These are phyloP conservation scores for Rosa rugosa DNA, from an alignment of 306 rosid species.

Conservation along the genomic window DNA sequence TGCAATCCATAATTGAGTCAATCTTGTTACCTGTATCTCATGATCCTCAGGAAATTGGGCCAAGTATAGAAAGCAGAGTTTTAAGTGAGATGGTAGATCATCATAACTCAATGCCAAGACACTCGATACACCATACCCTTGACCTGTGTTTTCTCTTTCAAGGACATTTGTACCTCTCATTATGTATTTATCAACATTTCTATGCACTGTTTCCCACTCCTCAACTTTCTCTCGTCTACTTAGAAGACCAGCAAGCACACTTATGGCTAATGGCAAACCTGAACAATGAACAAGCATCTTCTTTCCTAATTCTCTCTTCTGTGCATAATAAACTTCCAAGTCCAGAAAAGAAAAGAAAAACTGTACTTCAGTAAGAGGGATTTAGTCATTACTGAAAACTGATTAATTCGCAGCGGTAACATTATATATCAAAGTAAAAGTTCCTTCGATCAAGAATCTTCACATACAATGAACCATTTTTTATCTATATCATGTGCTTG, in stretches of 20 bases:
- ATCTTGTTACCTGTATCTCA: background rate
- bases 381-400: no score
- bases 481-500: no score
- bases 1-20: background rate
- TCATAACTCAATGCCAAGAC: background rate
- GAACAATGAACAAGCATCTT: background rate
- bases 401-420: no score
- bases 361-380: no score
- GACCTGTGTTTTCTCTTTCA: background rate
- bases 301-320: background rate
- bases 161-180: background rate
- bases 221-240: background rate
- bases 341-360: no score
- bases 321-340: background rate
- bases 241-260: background rate
- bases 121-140: background rate
- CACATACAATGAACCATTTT: no score
- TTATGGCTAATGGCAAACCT: background rate
- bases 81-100: background rate
- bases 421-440: no score
- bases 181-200: background rate
- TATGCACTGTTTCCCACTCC: background rate
- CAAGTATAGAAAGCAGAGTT: background rate
- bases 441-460: no score
- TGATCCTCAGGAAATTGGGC: background rate